A percentile compares a stretch with the other conserved stretches of the same genome.
phyloP scores from a whole-genome alignment of 2,329 filamentous ascomycete genomes.

The Sclerotinia spermophila region DNA sequence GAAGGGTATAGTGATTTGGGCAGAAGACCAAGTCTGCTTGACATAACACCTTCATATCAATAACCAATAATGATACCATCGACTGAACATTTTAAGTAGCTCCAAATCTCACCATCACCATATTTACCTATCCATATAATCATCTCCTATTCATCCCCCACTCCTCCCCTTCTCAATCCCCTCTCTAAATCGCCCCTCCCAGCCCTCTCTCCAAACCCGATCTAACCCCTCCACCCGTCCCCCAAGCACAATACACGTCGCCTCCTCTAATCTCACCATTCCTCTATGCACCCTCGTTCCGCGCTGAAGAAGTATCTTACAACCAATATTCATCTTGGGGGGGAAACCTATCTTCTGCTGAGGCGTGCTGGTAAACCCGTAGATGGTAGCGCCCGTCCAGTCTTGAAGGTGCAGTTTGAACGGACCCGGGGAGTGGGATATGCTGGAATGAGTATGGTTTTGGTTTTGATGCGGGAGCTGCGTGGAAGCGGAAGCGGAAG shows the following conservation, averaged over 20 bases:
- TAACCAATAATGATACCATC: not conserved
- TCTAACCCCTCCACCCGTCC: conserved; percentile 84
- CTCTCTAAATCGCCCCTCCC: conserved; percentile 65
- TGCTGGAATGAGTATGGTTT: conserved; percentile 14
- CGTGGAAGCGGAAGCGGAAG: conserved; percentile 24
- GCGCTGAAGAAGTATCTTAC: conserved; percentile 72
- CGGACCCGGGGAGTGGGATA: conserved; percentile 44
- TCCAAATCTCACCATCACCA: not conserved
- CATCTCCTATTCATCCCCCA: not conserved
- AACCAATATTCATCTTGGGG: conserved; percentile 68
- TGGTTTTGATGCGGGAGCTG: conserved; percentile 32
- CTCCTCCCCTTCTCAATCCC: conserved; percentile 42
- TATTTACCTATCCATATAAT: not conserved
- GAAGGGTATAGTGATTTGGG: not conserved
- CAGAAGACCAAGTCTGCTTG: not conserved
- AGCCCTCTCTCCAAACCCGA: conserved; percentile 67
- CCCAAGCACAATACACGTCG: conserved; percentile 68
- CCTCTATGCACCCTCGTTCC: conserved; percentile 69
- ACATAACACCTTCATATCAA: not conserved
- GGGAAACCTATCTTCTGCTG: conserved; percentile 54
- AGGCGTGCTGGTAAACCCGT: conserved; percentile 70
- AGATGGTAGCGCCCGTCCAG: conserved; percentile 62
- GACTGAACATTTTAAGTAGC: not conserved
- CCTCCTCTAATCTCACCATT: conserved; percentile 71
- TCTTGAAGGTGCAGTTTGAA: conserved; percentile 85